Evolutionary conservation across 2,329 filamentous ascomycete genomes (phyloP).

Genomic region (Coniochaeta prunicola): DNA sequence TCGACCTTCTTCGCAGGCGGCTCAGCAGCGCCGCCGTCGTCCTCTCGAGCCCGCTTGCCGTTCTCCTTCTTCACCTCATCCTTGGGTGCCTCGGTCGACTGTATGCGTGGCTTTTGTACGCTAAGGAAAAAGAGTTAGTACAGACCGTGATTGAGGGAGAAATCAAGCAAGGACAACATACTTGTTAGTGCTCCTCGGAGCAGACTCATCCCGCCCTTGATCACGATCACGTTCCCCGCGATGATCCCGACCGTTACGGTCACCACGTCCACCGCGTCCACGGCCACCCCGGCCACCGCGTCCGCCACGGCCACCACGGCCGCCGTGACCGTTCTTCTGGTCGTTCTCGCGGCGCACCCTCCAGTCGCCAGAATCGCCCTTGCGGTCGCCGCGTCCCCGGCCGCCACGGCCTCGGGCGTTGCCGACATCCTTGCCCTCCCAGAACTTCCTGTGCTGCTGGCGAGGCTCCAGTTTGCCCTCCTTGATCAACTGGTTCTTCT

Average conservation of each 20-base stretch:
- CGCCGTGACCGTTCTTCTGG: slow-evolving; percentile 50
- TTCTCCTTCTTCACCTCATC: slow-evolving; percentile 19
- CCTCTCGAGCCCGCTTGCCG: slow-evolving; percentile 44
- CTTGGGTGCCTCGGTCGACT: slow-evolving; percentile 27
- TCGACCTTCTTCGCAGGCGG: slow-evolving; percentile 58
- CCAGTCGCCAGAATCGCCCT: slow-evolving; percentile 50
- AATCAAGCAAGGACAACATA: neutral
- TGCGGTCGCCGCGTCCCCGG: slow-evolving; percentile 26
- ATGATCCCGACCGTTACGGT: slow-evolving; percentile 26
- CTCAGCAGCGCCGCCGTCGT: slow-evolving; percentile 29
- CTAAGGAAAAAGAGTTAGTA: slow-evolving; percentile 21
- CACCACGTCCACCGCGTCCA: slow-evolving; percentile 25
- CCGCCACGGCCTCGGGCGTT: slow-evolving; percentile 9
- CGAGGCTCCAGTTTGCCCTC: slow-evolving; percentile 61
- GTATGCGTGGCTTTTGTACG: slow-evolving; percentile 33
- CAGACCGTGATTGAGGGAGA: slow-evolving; percentile 7
- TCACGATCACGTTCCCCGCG: slow-evolving; percentile 27
- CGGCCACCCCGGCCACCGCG: slow-evolving; percentile 32
- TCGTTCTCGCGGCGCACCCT: slow-evolving; percentile 57
- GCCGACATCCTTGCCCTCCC: slow-evolving; percentile 36
- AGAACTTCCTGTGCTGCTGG: slow-evolving; percentile 35
- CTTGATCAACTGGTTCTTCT: slow-evolving; percentile 66
- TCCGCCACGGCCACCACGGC: slow-evolving; percentile 26
- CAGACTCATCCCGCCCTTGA: slow-evolving; percentile 19
- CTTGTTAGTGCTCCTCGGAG: slow-evolving; percentile 6